These are phyloP conservation scores for Thalassiosira hispida DNA, from an alignment of 352 stramenopile species.

Conservation along the genomic window DNA sequence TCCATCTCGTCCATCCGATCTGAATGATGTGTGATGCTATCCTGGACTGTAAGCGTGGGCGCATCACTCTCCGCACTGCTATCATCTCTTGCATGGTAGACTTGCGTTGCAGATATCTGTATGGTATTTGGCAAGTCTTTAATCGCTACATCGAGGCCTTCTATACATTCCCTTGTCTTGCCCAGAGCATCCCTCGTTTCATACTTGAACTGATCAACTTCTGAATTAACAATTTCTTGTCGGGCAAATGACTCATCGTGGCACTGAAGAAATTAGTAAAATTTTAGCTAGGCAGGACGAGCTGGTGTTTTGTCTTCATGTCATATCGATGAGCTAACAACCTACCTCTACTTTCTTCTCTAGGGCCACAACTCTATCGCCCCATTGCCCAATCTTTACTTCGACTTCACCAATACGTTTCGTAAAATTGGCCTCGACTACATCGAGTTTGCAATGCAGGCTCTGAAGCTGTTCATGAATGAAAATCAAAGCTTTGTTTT, in stretches of 20 bases:
- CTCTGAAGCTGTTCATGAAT: conserved; percentile 18
- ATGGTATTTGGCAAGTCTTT: conserved; percentile 34
- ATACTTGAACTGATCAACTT: conserved; percentile 26
- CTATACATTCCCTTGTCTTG: conserved; percentile 7
- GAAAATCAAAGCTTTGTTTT: conserved; percentile 26
- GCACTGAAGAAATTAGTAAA: background rate
- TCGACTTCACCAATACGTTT: conserved; percentile 30
- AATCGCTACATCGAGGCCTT: conserved; percentile 7
- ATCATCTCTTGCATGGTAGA: conserved; percentile 11
- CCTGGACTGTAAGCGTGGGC: background rate
- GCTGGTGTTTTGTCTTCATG: background rate
- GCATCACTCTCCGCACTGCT: background rate
- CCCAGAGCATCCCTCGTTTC: conserved; percentile 18
- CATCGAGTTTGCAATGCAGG: conserved; percentile 13
- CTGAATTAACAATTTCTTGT: conserved; percentile 31
- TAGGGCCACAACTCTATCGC: conserved; percentile 15
- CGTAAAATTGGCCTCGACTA: conserved; percentile 7
- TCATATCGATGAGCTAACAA: background rate
- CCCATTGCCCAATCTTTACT: conserved; percentile 24
- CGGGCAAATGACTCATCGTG: conserved; percentile 13
- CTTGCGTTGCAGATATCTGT: conserved; percentile 26
- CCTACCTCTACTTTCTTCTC: conserved; percentile 24
- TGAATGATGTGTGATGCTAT: conserved; percentile 3
- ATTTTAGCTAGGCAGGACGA: background rate
- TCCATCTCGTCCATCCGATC: conserved; percentile 27